Evolutionary conservation across 2,329 filamentous ascomycete genomes (phyloP), one percentile per base, ranked within the genome.

Genomic region (Cercospora janseana): DNA sequence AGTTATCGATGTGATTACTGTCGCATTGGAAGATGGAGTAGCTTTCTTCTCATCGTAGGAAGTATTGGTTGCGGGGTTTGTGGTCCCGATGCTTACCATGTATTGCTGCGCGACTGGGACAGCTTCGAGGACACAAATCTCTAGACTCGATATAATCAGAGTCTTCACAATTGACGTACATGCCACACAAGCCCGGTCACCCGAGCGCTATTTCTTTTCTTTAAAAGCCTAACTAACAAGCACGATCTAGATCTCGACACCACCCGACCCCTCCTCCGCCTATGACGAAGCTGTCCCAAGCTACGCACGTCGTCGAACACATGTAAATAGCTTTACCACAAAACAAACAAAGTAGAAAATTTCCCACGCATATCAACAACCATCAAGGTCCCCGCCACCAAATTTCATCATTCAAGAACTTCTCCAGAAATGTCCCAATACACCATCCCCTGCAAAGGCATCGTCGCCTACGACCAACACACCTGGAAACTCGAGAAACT

Each of bases 401-500:
- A 18, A 24, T 4, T 18, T 26, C 5, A 18, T 20, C 34, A 40
- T 9, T 38, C 32, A 27, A 10, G 6, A 4, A 24, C 24, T 9
- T 18, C 24, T 8, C 10, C 41, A 24, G 35, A 31, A 23, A 37
- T 41, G 35, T 40, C 35, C 15, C 32, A 57, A 37, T 61, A 58
- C 49, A 62, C 55, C 9, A 48, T 61, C 9, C 60, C 60, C 24
- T 57, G 51, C 46, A 56, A 54, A 59, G 60, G 31, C 34, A 70
- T 45, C 56, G 67, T 29, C 54, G 64, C 41, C 58, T 66, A 32
- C 49, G 47, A 10, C 56, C 69, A 12, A 31, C 46, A 53, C 35
- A 55, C 54, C 15, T 61, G 59, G 59, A 56, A 50, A 27, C 31
- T 53, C 29, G 49, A 60, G 13, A 46, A 53, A 7, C 51, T 61